Percentiles rank a stretch among this genome's conserved stretches.
These are phyloP conservation scores for Chlorella ohadii DNA, from an alignment of 139 green algal genomes.

Conservation along the genomic window DNA sequence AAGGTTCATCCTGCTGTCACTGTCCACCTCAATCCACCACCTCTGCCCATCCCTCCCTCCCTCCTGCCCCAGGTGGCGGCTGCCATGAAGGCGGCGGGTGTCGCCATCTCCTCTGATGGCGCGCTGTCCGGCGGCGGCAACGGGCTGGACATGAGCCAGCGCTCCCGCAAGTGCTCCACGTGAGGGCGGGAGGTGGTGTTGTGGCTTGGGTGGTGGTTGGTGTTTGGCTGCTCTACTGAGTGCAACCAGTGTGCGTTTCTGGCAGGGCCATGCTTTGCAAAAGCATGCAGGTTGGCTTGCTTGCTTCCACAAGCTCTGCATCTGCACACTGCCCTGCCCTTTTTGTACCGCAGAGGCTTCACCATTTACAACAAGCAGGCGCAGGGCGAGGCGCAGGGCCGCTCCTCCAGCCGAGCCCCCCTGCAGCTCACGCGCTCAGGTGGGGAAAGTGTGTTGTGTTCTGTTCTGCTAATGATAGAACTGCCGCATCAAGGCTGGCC, in stretches of 20 bases:
- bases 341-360: background rate
- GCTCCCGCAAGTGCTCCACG: slow-evolving; percentile 20
- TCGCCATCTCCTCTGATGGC: background rate
- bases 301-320: too few relatives aligned
- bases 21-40: too few relatives aligned
- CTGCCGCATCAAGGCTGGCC: too few relatives aligned
- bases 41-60: too few relatives aligned
- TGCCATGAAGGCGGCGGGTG: background rate
- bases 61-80: background rate
- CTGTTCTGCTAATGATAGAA: background rate
- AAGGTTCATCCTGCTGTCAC: too few relatives aligned
- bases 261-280: too few relatives aligned
- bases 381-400: background rate
- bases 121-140: background rate
- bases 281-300: too few relatives aligned
- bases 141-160: slow-evolving; percentile 10
- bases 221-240: too few relatives aligned
- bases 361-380: slow-evolving; percentile 5
- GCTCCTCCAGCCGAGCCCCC: background rate
- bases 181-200: background rate
- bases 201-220: background rate
- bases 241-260: too few relatives aligned
- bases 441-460: background rate
- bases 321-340: too few relatives aligned
- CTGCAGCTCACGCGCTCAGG: slow-evolving; percentile 17